These are phyloP conservation scores for Leccinum arenicola DNA, from an alignment of 768 basidiomycete species.

Conservation along the genomic window DNA sequence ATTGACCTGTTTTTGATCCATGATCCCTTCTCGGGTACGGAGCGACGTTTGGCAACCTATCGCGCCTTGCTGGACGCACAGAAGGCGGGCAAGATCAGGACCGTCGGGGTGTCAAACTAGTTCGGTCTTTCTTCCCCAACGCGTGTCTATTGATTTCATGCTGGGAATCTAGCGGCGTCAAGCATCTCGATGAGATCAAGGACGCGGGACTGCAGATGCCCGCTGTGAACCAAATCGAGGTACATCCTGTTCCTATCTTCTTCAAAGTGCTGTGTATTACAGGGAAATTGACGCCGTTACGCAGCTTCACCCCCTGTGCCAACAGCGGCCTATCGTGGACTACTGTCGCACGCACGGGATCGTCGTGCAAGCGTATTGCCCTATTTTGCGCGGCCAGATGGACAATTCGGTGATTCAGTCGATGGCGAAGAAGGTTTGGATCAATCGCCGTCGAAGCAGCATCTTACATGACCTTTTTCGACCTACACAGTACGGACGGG, in stretches of 20 bases:
- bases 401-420: constrained; percentile 51
- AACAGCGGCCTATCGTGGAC: constrained; percentile 73
- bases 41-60: constrained; percentile 67
- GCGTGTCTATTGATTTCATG: neutral
- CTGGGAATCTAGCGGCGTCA: constrained; percentile 45
- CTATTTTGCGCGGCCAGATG: constrained; percentile 60
- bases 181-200: constrained; percentile 74
- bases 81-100: constrained; percentile 60
- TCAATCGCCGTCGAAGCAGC: neutral
- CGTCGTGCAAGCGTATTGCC: constrained; percentile 72
- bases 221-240: constrained; percentile 82
- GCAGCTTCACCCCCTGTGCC: constrained; percentile 80
- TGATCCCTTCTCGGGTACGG: constrained; percentile 62
- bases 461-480: neutral
- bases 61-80: constrained; percentile 62
- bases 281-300: neutral
- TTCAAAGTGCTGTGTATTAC: neutral
- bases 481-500: constrained; percentile 47
- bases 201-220: constrained; percentile 61
- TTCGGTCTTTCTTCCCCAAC: constrained; percentile 33
- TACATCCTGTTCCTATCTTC: constrained; percentile 22
- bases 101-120: constrained; percentile 84
- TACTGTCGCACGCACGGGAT: constrained; percentile 66
- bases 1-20: constrained; percentile 80
- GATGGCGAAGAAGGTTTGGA: constrained; percentile 57